Evolutionary conservation across 176 grass and related monocot genomes (phyloP).

Genomic region (Musa troglodytarum): DNA sequence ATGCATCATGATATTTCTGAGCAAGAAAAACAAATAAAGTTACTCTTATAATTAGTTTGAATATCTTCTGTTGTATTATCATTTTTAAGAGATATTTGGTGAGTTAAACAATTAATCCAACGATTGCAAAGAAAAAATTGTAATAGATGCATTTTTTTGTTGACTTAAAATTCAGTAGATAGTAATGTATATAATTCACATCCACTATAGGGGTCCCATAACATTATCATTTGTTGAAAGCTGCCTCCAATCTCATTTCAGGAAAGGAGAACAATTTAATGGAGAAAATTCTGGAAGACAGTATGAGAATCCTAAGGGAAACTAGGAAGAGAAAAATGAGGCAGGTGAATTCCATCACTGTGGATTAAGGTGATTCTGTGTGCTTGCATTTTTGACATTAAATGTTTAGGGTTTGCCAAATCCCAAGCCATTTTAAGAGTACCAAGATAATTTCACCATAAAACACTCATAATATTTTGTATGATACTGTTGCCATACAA

Average conservation of each 20-base stretch:
- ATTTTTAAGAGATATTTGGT: too few relatives aligned
- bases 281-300: slow-evolving; percentile 37
- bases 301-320: slow-evolving; percentile 45
- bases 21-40: too few relatives aligned
- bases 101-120: too few relatives aligned
- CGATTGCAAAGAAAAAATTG: too few relatives aligned
- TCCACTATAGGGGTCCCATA: neutral
- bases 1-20: too few relatives aligned
- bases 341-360: slow-evolving; percentile 28
- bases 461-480: neutral
- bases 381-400: neutral
- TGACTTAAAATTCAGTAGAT: neutral
- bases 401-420: neutral
- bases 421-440: neutral
- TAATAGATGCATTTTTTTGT: neutral
- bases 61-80: too few relatives aligned
- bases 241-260: neutral
- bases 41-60: too few relatives aligned
- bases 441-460: neutral
- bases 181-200: too few relatives aligned
- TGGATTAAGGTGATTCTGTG: neutral
- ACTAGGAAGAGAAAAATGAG: slow-evolving; percentile 61
- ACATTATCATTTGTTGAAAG: neutral
- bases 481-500: neutral
- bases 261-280: slow-evolving; percentile 21